Conservation (phyloP, 2,329 filamentous ascomycete genomes). For the Ceratocystiopsis minuta region DNA sequence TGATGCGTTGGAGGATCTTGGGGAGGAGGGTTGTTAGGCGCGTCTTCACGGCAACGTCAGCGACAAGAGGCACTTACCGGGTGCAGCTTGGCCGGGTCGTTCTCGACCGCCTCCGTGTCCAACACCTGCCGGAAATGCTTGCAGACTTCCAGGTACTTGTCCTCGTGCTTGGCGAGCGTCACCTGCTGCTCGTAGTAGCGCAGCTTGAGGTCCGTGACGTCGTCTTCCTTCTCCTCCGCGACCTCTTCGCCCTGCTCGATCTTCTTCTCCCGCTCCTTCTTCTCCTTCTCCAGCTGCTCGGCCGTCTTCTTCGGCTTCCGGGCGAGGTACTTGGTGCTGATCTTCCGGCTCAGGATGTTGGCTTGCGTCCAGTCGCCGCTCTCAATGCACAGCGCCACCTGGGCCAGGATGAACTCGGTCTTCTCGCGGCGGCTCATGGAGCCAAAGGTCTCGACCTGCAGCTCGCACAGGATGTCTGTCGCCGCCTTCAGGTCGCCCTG, state of each 20-base stretch:
- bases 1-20: slow-evolving; percentile 78
- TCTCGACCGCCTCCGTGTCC: slow-evolving; percentile 87
- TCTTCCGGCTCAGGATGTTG: slow-evolving; percentile 84
- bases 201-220: slow-evolving; percentile 91
- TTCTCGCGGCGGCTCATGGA: slow-evolving; percentile 96
- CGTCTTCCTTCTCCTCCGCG: slow-evolving; percentile 60
- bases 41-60: no score
- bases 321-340: slow-evolving; percentile 81
- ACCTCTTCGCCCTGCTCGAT: slow-evolving; percentile 64
- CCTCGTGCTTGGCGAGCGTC: slow-evolving; percentile 82
- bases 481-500: slow-evolving; percentile 85
- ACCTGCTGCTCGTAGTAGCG: slow-evolving; percentile 97
- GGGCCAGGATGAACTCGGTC: slow-evolving; percentile 94
- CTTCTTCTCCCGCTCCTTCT: slow-evolving; percentile 76
- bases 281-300: slow-evolving; percentile 79
- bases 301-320: slow-evolving; percentile 80
- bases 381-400: slow-evolving; percentile 88
- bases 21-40: background rate
- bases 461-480: slow-evolving; percentile 83
- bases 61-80: slow-evolving; percentile 42
- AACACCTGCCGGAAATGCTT: slow-evolving; percentile 96
- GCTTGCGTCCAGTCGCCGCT: slow-evolving; percentile 93
- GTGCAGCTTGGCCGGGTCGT: slow-evolving; percentile 69
- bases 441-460: slow-evolving; percentile 97
- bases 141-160: slow-evolving; percentile 94